Conservation (phyloP, 257 asterid genomes). For the Gardenia jasminoides region DNA sequence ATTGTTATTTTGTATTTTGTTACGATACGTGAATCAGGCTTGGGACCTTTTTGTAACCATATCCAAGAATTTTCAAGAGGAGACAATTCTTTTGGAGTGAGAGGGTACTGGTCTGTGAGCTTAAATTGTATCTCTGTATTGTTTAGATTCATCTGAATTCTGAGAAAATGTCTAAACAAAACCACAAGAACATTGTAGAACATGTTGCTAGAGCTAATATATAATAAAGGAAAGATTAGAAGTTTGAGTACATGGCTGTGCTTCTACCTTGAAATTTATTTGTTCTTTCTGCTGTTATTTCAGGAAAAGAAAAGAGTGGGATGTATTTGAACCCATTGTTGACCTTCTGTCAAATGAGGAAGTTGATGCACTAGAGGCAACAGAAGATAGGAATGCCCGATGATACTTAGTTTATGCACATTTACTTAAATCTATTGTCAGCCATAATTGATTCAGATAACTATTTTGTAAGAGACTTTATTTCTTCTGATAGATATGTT, state of each 20-base stretch:
- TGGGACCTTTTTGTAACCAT: no score
- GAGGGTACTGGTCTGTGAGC: no score
- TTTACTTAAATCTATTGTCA: neutral
- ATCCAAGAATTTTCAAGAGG: no score
- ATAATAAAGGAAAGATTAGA: neutral
- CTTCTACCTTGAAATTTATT: neutral
- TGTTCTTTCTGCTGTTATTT: neutral
- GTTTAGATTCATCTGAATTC: neutral
- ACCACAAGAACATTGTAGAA: neutral
- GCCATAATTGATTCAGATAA: neutral
- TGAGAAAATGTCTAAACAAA: neutral
- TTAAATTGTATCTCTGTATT: no score
- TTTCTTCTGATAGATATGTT: neutral
- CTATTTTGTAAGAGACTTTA: neutral
- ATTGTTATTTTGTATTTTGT: no score
- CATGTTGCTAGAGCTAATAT: neutral
- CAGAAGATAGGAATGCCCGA: slow-evolving; percentile 60
- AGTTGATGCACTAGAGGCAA: slow-evolving; percentile 86
- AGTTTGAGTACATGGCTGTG: neutral
- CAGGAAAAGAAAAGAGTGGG: slow-evolving; percentile 94
- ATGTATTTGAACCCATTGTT: slow-evolving; percentile 70
- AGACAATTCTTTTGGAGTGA: no score
- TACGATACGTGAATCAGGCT: no score
- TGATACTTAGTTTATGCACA: slow-evolving; percentile 12
- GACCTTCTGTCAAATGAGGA: slow-evolving; percentile 79